Percentiles rank a stretch among this genome's conserved stretches.
phyloP scores from a whole-genome alignment of 129 eudicot genomes.

The Flaveria brownii region DNA sequence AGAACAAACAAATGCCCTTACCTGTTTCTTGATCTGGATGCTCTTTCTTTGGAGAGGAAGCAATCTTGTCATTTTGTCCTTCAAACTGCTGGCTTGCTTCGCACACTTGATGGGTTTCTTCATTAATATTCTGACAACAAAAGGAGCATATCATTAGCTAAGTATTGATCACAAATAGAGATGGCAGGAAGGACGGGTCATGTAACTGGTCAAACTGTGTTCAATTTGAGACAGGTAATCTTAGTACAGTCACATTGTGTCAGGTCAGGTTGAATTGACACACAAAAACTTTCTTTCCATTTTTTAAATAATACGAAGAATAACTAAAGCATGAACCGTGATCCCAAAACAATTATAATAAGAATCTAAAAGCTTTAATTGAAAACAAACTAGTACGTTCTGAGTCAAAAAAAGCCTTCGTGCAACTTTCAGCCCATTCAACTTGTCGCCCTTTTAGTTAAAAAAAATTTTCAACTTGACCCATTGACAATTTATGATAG shows the following conservation, averaged over 20 bases:
- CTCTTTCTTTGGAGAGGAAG: conserved; percentile 47
- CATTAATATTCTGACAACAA: conserved; percentile 32
- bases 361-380: not conserved
- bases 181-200: too few relatives aligned
- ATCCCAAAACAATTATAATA: not conserved
- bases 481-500: not conserved
- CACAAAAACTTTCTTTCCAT: not conserved
- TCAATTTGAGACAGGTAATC: not conserved
- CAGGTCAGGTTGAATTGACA: conserved; percentile 14
- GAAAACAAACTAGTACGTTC: not conserved
- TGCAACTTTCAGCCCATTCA: not conserved
- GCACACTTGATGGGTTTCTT: conserved; percentile 33
- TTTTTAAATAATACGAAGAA: not conserved
- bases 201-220: not conserved
- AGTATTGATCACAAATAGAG: too few relatives aligned
- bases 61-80: conserved; percentile 34
- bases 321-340: not conserved
- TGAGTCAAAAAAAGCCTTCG: not conserved
- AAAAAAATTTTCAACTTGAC: not conserved
- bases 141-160: conserved; percentile 1
- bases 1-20: conserved; percentile 12
- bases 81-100: conserved; percentile 33
- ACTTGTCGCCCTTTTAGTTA: not conserved
- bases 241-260: not conserved
- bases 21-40: conserved; percentile 45